Percentiles rank a stretch among this genome's conserved stretches.
Conservation (phyloP, 805 yeast genomes). For the Spencermartinsiella europaea region DNA sequence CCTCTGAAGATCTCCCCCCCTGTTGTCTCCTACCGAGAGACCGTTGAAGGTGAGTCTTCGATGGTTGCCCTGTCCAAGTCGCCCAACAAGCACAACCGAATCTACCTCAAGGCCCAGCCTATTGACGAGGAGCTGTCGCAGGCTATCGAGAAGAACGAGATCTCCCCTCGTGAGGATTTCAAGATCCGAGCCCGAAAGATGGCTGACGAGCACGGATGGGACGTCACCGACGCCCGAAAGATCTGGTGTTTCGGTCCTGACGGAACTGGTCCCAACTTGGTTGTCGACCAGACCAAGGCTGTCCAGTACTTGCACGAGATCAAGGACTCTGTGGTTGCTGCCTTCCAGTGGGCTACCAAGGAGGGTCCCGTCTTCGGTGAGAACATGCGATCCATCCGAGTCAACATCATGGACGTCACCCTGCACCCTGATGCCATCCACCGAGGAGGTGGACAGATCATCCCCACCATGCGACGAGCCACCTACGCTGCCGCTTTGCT, state of each 20-base stretch:
- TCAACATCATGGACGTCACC: constrained; percentile 98
- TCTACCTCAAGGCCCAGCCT: constrained; percentile 96
- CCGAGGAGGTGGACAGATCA: constrained; percentile 99
- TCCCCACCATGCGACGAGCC: constrained; percentile 99
- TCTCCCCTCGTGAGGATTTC: constrained; percentile 95
- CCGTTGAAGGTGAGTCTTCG: constrained; percentile 88
- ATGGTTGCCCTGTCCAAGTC: constrained; percentile 97
- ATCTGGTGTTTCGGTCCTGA: constrained; percentile 99
- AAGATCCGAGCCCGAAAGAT: constrained; percentile 97
- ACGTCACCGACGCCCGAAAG: constrained; percentile 99
- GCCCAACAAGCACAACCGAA: constrained; percentile 99
- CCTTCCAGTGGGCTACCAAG: constrained; percentile 99
- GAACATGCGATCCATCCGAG: constrained; percentile 90
- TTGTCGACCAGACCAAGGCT: constrained; percentile 99
- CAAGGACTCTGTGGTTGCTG: constrained; percentile 99
- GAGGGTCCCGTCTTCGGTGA: constrained; percentile 99
- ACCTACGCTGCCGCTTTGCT: constrained; percentile 96
- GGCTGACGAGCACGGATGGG: constrained; percentile 99
- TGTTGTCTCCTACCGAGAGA: constrained; percentile 98
- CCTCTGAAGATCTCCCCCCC: constrained; percentile 98
- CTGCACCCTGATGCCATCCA: constrained; percentile 99
- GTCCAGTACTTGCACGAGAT: constrained; percentile 98
- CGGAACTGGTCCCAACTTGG: constrained; percentile 97
- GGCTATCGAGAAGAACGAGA: constrained; percentile 90
- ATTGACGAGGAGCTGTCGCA: constrained; percentile 84